Evolutionary conservation across 805 yeast genomes (phyloP), one percentile per base, ranked within the genome.

Genomic region (Scheffersomyces amazonensis): DNA sequence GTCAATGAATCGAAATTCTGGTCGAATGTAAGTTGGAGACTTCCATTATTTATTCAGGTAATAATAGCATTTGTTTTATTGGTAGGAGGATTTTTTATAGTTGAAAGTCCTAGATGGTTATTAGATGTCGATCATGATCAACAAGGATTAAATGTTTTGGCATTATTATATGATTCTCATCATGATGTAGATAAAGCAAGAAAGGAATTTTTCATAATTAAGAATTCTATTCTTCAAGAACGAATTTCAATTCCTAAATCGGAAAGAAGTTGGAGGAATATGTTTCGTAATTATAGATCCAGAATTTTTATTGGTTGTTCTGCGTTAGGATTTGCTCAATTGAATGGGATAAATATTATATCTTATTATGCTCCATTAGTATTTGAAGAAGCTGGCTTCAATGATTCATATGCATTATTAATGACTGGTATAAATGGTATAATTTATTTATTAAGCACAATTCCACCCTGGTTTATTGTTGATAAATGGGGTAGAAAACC

Each of bases 21-120:
- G 5, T 71, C 72, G 11, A 53, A 66, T 35, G 42, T 69, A 12
- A 73, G 88, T 20, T 88, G 96, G 96, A 73, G 95, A 45, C 50
- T 85, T 17, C 96, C 96, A 1, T 64, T 88, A 32, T 76, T 82
- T 39, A 64, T 86, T 34, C 96, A 88, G 58, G 83, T 86, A 36
- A 53, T 82, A 3, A 80, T 90, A 54, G 96, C 96, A 0, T 42
- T 74, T 2, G 63, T 83, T 4, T 65, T 89, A 19, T 79, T 80
- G 20, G 46, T 77, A 3, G 97, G 97, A 3, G 83, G 95, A 1
- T 77, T 81, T 37, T 69, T 84, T 41, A 79, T 90, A 27, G 89
- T 87, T 4, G 97, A 89, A 53, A 81, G 90, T 34, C 97, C 97
- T 4, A 72, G 96, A 48, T 89, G 96, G 96, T 68, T 90, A 36